phyloP scores from a whole-genome alignment of 2,329 filamentous ascomycete genomes.

The Trichoderma brevicompactum region DNA sequence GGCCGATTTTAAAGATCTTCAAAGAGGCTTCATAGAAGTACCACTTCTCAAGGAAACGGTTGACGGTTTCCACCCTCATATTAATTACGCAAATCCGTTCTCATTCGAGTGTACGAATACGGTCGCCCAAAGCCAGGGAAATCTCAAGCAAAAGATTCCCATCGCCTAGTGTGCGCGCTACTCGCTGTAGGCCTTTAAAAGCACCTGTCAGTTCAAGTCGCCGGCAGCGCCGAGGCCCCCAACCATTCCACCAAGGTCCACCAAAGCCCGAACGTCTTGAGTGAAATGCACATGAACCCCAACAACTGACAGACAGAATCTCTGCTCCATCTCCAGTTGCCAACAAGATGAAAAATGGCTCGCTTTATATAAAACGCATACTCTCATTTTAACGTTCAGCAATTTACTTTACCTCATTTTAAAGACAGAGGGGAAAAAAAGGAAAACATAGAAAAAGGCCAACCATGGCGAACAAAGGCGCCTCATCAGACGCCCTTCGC shows the following conservation, averaged over 20 bases:
- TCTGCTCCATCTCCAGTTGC: not conserved
- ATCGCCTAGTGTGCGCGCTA: not conserved
- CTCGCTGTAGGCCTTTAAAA: not conserved
- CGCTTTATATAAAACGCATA: not conserved
- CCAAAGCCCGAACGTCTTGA: not conserved
- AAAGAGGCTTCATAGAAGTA: too few species aligned
- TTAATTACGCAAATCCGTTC: too few species aligned
- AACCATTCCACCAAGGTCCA: slow-evolving; percentile 25
- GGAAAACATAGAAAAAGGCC: not conserved
- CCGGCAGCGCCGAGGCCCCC: slow-evolving; percentile 25
- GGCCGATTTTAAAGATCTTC: too few species aligned
- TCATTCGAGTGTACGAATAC: too few species aligned
- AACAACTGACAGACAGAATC: slow-evolving; percentile 8
- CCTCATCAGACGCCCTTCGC: slow-evolving; percentile 32
- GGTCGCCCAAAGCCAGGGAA: too few species aligned
- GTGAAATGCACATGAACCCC: slow-evolving; percentile 2
- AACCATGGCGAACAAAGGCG: slow-evolving; percentile 4
- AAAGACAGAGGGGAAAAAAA: not conserved
- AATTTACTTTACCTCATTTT: not conserved
- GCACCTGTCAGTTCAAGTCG: not conserved
- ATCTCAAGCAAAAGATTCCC: not conserved
- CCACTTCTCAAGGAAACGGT: too few species aligned
- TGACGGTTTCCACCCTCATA: too few species aligned
- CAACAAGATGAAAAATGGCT: not conserved
- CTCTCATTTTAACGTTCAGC: not conserved